phyloP scores from a whole-genome alignment of 1,284 basidiomycete species.

The Paramarasmius palmivorus region DNA sequence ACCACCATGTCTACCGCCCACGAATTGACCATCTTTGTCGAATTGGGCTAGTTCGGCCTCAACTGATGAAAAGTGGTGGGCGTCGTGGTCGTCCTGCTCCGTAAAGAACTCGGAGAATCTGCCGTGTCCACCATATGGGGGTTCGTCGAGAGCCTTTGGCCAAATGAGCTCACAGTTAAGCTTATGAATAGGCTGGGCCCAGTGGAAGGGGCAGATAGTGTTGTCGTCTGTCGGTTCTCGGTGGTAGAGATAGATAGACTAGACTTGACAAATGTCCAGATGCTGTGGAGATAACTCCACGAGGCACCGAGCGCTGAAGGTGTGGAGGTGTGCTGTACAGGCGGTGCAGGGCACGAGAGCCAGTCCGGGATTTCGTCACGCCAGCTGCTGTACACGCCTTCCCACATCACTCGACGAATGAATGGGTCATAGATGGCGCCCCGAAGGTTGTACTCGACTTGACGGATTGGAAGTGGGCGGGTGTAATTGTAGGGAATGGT shows the following conservation, averaged over 20 bases:
- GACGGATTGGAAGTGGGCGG: slow-evolving; percentile 57
- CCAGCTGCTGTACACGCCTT: slow-evolving; percentile 76
- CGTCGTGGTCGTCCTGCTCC: slow-evolving; percentile 7
- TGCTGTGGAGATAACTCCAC: slow-evolving; percentile 29
- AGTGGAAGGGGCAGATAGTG: slow-evolving; percentile 76
- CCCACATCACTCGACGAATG: slow-evolving; percentile 82
- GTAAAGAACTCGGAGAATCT: slow-evolving; percentile 12
- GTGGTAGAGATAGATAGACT: neutral
- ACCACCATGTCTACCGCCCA: slow-evolving; percentile 10
- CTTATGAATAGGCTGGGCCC: slow-evolving; percentile 68
- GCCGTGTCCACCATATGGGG: slow-evolving; percentile 30
- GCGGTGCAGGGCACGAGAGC: slow-evolving; percentile 60
- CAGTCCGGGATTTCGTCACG: slow-evolving; percentile 56
- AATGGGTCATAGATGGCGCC: slow-evolving; percentile 89
- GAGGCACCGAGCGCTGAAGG: slow-evolving; percentile 16
- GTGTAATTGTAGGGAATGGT: slow-evolving; percentile 77
- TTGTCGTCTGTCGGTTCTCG: slow-evolving; percentile 54
- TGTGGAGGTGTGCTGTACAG: slow-evolving; percentile 6
- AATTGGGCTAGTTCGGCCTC: slow-evolving; percentile 22
- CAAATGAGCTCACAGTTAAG: slow-evolving; percentile 82
- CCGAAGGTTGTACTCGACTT: slow-evolving; percentile 74
- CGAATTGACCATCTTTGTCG: slow-evolving; percentile 9
- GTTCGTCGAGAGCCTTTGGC: slow-evolving; percentile 65
- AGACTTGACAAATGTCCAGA: slow-evolving; percentile 19
- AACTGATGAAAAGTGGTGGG: slow-evolving; percentile 18